Conservation (phyloP, 371 early-diverging fungal species). For the Smittium mucronatum region DNA sequence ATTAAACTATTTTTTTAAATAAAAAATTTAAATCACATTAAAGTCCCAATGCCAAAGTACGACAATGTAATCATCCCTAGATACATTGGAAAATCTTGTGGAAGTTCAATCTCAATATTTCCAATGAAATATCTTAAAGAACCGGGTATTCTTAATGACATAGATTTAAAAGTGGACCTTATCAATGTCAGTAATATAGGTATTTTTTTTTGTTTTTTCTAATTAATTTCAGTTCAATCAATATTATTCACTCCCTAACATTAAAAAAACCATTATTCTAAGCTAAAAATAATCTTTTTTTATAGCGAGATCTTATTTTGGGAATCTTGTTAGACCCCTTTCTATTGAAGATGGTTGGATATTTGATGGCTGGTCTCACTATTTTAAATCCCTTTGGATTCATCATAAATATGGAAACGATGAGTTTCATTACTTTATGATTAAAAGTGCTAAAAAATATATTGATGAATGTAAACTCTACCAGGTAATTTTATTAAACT, state of each 20-base stretch:
- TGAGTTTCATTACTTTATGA: conserved; percentile 6
- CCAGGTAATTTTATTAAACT: background rate
- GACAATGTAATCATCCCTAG: conserved; percentile 3
- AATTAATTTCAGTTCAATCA: too few species aligned
- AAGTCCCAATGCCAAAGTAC: conserved; percentile 1
- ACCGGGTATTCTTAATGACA: background rate
- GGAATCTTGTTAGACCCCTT: conserved; percentile 6
- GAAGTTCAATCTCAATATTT: background rate
- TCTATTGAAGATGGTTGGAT: conserved; percentile 3
- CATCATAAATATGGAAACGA: background rate
- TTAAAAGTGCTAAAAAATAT: background rate
- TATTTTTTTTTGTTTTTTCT: background rate
- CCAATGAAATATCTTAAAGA: background rate
- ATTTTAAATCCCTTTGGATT: conserved; percentile 8
- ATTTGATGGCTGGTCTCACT: background rate
- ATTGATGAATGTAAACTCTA: conserved; percentile 7
- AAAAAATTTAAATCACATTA: background rate
- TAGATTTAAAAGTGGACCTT: background rate
- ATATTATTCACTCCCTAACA: too few species aligned
- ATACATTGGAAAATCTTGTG: background rate
- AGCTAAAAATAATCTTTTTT: background rate
- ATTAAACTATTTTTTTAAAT: background rate
- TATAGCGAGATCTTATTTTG: conserved; percentile 11
- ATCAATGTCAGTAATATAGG: conserved; percentile 4
- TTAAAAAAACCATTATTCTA: background rate